Conservation (phyloP, 345 rosid genomes). For the Brassica juncea region DNA sequence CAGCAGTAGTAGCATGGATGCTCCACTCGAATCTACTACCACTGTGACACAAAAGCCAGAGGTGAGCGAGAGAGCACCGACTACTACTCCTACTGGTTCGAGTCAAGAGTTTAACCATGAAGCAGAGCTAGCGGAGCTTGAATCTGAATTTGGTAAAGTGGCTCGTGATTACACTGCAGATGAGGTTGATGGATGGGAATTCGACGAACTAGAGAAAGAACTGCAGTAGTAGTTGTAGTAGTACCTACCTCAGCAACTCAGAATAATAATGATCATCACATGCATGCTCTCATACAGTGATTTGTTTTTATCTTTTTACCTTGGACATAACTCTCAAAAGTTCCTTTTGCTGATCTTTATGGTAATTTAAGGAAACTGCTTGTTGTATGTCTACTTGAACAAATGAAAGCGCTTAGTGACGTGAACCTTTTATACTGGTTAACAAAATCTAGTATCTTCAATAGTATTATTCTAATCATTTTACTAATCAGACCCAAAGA, state of each 20-base stretch:
- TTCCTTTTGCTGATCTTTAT: slow-evolving; percentile 14
- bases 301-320: not conserved
- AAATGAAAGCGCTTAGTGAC: not conserved
- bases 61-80: slow-evolving; percentile 32
- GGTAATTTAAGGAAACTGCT: slow-evolving; percentile 22
- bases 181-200: slow-evolving; percentile 96
- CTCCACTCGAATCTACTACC: slow-evolving; percentile 39
- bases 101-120: slow-evolving; percentile 47
- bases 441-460: too few relatives aligned
- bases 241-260: slow-evolving; percentile 1
- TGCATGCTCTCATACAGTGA: slow-evolving; percentile 2
- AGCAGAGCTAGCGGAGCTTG: slow-evolving; percentile 89
- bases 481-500: not conserved
- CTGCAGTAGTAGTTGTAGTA: slow-evolving; percentile 39
- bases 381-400: slow-evolving; percentile 28
- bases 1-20: slow-evolving; percentile 32
- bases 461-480: too few relatives aligned
- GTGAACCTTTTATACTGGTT: too few relatives aligned
- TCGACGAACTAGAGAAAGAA: slow-evolving; percentile 94
- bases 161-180: slow-evolving; percentile 67
- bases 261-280: slow-evolving; percentile 29
- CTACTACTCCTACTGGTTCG: slow-evolving; percentile 25
- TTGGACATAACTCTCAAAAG: slow-evolving; percentile 9
- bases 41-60: slow-evolving; percentile 40
- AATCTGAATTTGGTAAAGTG: slow-evolving; percentile 88